A percentile compares a stretch with the other conserved stretches of the same genome.
These are phyloP conservation scores for Pythium pyrilobum DNA, from an alignment of 352 stramenopile species.

Conservation along the genomic window DNA sequence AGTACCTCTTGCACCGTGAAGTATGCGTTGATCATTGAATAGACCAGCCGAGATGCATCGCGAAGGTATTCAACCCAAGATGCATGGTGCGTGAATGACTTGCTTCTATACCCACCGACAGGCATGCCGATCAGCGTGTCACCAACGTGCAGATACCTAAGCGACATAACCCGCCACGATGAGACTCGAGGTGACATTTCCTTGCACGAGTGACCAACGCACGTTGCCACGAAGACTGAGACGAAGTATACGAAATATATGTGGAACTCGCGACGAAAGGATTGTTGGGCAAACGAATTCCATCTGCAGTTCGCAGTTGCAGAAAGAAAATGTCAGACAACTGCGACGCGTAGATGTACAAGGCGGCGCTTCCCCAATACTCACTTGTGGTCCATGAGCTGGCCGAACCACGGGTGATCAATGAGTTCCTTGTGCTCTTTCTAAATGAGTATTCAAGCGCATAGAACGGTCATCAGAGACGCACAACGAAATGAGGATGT, in stretches of 20 bases:
- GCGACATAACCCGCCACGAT: neutral
- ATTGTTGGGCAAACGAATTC: conserved; percentile 66
- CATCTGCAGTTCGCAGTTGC: too few relatives aligned
- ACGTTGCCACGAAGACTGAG: conserved; percentile 71
- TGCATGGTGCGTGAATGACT: conserved; percentile 37
- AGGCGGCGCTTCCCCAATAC: neutral
- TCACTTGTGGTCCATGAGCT: conserved; percentile 79
- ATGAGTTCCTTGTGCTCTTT: conserved; percentile 78
- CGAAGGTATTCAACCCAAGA: conserved; percentile 50
- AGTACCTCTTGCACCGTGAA: conserved; percentile 67
- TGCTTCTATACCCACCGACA: conserved; percentile 59
- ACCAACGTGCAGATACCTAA: conserved; percentile 67
- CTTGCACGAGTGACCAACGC: too few relatives aligned
- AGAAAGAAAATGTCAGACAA: too few relatives aligned
- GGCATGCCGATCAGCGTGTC: conserved; percentile 70
- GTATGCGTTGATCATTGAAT: conserved; percentile 58
- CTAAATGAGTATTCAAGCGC: conserved; percentile 17
- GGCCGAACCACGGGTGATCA: conserved; percentile 66
- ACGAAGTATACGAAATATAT: conserved; percentile 77
- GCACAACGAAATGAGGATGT: too few relatives aligned
- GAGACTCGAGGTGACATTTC: neutral
- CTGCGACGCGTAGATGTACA: too few relatives aligned
- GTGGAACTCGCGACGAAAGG: conserved; percentile 69
- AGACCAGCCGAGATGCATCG: conserved; percentile 44
- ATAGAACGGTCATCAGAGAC: neutral